A percentile compares a stretch with the other conserved stretches of the same genome.
phyloP scores from a whole-genome alignment of 2,329 filamentous ascomycete genomes.

The Remersonia thermophila region DNA sequence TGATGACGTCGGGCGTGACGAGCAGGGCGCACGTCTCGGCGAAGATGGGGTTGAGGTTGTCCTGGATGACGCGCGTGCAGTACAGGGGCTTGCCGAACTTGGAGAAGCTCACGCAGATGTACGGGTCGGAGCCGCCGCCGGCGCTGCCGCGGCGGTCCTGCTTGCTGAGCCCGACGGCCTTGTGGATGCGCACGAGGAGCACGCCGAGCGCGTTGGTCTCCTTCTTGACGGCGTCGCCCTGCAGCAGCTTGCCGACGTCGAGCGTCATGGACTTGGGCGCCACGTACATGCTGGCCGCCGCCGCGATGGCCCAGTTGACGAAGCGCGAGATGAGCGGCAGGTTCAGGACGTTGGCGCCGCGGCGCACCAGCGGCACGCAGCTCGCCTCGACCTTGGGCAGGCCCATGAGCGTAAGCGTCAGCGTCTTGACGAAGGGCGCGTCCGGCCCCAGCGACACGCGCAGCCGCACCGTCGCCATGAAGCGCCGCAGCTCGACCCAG shows the following conservation, averaged over 20 bases:
- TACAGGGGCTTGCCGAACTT: conserved; percentile 98
- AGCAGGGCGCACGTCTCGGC: conserved; percentile 77
- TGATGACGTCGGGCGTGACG: conserved; percentile 81
- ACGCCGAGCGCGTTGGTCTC: conserved; percentile 76
- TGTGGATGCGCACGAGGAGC: conserved; percentile 87
- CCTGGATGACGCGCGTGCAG: conserved; percentile 89
- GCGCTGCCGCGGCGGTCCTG: conserved; percentile 73
- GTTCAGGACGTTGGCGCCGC: conserved; percentile 82
- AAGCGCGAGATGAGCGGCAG: conserved; percentile 90
- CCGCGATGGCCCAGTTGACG: conserved; percentile 85
- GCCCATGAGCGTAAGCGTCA: conserved; percentile 92
- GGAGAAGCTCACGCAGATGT: conserved; percentile 88
- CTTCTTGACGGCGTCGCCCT: conserved; percentile 85
- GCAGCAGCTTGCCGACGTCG: conserved; percentile 79
- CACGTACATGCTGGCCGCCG: conserved; percentile 81
- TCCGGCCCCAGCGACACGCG: conserved; percentile 78
- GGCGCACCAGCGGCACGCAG: conserved; percentile 85
- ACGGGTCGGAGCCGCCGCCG: conserved; percentile 84
- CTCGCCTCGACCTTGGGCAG: conserved; percentile 79
- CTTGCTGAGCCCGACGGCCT: conserved; percentile 77
- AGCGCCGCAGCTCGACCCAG: conserved; percentile 75
- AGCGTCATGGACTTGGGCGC: conserved; percentile 90
- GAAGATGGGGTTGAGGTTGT: conserved; percentile 87
- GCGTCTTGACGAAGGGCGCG: conserved; percentile 79
- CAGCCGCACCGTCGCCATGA: conserved; percentile 80